These are phyloP conservation scores for Neonectria coccinea DNA, from an alignment of 2,329 filamentous ascomycete species.

Conservation along the genomic window DNA sequence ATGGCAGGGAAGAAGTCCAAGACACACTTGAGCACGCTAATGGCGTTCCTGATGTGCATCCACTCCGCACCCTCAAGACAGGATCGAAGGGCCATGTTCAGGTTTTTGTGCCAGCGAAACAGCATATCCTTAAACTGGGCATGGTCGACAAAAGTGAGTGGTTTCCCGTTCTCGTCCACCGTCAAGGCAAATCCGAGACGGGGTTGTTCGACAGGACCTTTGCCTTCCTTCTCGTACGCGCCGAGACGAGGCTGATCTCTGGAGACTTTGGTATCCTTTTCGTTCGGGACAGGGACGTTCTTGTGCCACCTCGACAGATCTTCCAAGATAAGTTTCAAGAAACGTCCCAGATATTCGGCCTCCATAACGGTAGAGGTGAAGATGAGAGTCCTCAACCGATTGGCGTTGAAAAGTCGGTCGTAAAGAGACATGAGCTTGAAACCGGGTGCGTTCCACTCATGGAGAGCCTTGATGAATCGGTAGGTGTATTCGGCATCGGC, in stretches of 20 bases:
- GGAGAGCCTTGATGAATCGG: slow-evolving; percentile 86
- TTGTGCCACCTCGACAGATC: slow-evolving; percentile 89
- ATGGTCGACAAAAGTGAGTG: slow-evolving; percentile 80
- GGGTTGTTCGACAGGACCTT: slow-evolving; percentile 59
- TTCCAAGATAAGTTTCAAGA: slow-evolving; percentile 83
- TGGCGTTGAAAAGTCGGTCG: slow-evolving; percentile 85
- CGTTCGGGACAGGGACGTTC: slow-evolving; percentile 68
- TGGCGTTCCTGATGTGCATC: slow-evolving; percentile 97
- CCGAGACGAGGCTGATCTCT: slow-evolving; percentile 71
- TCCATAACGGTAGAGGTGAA: slow-evolving; percentile 92
- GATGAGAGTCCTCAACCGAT: slow-evolving; percentile 83
- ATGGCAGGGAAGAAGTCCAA: slow-evolving; percentile 87
- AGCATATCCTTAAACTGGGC: slow-evolving; percentile 87
- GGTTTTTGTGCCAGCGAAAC: slow-evolving; percentile 89
- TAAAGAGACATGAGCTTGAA: slow-evolving; percentile 89
- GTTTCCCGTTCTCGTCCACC: slow-evolving; percentile 74
- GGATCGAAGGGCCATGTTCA: slow-evolving; percentile 82
- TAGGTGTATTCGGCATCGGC: slow-evolving; percentile 91
- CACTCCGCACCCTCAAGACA: slow-evolving; percentile 89
- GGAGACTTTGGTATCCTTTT: slow-evolving; percentile 49
- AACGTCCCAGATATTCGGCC: slow-evolving; percentile 91
- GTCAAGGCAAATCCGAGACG: slow-evolving; percentile 83
- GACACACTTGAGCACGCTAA: slow-evolving; percentile 86
- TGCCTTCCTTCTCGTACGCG: slow-evolving; percentile 84
- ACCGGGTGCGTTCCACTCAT: slow-evolving; percentile 84